phyloP scores from a whole-genome alignment of 306 rosid species.

The Cucurbita maxima region DNA sequence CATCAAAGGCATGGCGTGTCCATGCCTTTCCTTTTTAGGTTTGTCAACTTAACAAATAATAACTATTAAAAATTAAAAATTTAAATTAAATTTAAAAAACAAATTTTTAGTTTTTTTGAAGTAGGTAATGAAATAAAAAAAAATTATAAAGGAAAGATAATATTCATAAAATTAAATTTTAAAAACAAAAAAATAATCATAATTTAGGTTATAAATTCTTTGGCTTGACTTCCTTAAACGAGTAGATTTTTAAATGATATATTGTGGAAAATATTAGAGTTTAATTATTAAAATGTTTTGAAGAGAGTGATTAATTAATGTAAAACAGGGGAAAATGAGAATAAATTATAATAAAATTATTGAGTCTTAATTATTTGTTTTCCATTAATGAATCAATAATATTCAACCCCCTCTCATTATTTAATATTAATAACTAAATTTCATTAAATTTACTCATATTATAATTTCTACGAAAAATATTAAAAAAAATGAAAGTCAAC shows the following conservation, averaged over 20 bases:
- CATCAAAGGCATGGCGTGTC: background rate
- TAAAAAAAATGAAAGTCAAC: background rate
- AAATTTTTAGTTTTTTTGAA: too few relatives aligned
- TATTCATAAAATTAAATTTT: too few relatives aligned
- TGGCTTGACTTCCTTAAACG: background rate
- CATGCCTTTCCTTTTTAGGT: background rate
- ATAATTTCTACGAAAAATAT: background rate
- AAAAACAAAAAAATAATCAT: too few relatives aligned
- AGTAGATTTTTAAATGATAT: background rate
- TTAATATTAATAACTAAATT: background rate
- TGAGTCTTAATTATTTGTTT: background rate
- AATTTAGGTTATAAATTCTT: background rate
- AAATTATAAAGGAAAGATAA: too few relatives aligned
- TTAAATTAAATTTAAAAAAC: too few relatives aligned
- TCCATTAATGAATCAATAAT: background rate
- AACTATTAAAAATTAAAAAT: too few relatives aligned
- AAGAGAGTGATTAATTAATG: background rate
- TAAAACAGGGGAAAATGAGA: background rate
- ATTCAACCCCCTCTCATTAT: background rate
- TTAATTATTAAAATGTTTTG: background rate
- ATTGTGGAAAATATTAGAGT: background rate
- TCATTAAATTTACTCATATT: background rate
- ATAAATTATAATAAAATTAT: background rate
- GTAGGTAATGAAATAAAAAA: too few relatives aligned
- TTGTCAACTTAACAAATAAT: background rate